Base-by-base conservation (phyloP, 495 filamentous ascomycete genomes). In the Aspergillus bridgeri region DNA sequence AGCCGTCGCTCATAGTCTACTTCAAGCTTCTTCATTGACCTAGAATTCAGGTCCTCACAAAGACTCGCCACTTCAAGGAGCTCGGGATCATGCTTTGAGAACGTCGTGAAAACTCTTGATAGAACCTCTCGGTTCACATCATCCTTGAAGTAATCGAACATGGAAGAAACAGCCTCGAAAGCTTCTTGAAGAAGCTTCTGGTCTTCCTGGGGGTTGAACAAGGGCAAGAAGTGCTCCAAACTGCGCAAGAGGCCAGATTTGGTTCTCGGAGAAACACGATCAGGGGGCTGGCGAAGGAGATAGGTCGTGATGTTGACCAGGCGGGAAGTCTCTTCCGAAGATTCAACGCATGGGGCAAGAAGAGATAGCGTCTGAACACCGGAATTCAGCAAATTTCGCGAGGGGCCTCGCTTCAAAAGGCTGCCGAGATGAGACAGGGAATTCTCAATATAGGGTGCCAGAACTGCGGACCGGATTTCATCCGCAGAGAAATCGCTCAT, bases 91-190 rank as follows among this genome's bases (percentile, higher is more conserved):
- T 81, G 81, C 4, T 75, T 66, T 18, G 89, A 84, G 60, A 95
- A 84, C 24, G 86, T 86, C 22, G 72, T 69, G 19, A 97, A 72
- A 13, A 96, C 87, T 52, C 82, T 76, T 21, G 88, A 86, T 21
- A 98, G 71, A 0, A 86, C 78, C 56, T 85, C 75, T 54, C 94
- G 80, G 64, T 89, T 92, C 23, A 75, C 65, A 43, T 86, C 83
- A 65, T 96, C 92, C 61, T 84, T 88, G 78, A 96, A 95, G 69
- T 86, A 95, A 43, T 89, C 87, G 56, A 95, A 97, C 47, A 96
- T 76, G 0, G 89, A 86, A 11, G 85, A 83, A 3, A 90, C 70
- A 0, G 86, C 89, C 66, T 74, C 83, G 79, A 63, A 94, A 50
- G 60, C 79, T 6, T 72, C 66, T 33, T 86, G 75, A 53, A 69